Base-by-base conservation (phyloP, 208 protist genomes). In the Trypanosoma cruzi region DNA sequence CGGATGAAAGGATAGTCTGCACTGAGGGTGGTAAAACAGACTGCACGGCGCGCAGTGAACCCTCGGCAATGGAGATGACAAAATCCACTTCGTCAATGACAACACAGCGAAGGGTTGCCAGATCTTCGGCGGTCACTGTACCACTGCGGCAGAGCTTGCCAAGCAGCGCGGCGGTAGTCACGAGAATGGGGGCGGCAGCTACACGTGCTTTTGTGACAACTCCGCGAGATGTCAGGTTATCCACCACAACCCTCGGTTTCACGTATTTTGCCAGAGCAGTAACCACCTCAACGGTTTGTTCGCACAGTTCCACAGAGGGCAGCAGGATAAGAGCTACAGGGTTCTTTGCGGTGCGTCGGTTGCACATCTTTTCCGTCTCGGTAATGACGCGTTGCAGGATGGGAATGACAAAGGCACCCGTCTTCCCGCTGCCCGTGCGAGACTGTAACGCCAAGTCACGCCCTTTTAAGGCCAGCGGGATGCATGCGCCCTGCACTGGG, bases 11-110 rank as follows among this genome's bases (percentile, higher is more conserved):
- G 53, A 98, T 89, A 18, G 91, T 86, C 79, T 99, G 98, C 71
- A 93, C 82, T n/a, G 85, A 76, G 0, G 78, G 56, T 8, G 97
- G 97, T n/a, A 99, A 59, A 42, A 89, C 60, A 0, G 84, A 80
- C 64, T 96, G 88, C 50, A 99, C 86, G 0, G 76, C 72, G 20
- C 86, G 81, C 28, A 99, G 76, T 24, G 97, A 97, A 22, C 86
- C 74, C 72, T 98, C 91, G 55, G 98, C 95, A 72, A 98, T 96
- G 14, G 94, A 97, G 34, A 98, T 81, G 29, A 99, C 73, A 60
- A 98, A 88, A 80, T 99, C 98, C 4, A 96, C 98, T 79, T 99
- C 98, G 73, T 99, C 98, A 52, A 99, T 80, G n/a, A 98, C 95
- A 64, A 97, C 75, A 61, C 87, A 86, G 34, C 85, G 79, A 14